phyloP scores from a whole-genome alignment of 139 green algal genomes.

The Closterium sp. region DNA sequence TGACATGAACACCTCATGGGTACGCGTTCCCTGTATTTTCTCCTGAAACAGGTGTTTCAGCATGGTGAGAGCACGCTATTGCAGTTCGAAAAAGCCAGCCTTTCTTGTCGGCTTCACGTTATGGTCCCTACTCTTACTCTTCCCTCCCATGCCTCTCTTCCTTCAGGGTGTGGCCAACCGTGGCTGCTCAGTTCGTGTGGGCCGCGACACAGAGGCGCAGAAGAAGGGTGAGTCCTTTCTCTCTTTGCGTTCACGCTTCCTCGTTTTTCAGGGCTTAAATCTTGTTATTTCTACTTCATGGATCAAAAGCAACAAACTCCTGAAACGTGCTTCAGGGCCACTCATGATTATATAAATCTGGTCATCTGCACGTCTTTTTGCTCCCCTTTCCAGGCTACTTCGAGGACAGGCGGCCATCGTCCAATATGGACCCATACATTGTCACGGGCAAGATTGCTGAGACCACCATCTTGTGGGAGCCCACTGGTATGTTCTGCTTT shows the following conservation, averaged over 20 bases:
- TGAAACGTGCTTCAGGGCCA: too few relatives aligned
- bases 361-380: not conserved
- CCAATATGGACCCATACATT: constrained; percentile 94
- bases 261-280: too few relatives aligned
- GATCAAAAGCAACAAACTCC: too few relatives aligned
- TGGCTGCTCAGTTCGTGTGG: constrained; percentile 89
- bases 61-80: too few relatives aligned
- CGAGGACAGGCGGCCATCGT: constrained; percentile 91
- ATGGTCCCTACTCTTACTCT: not conserved
- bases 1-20: constrained; percentile 85
- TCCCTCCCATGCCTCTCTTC: not conserved
- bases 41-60: too few relatives aligned
- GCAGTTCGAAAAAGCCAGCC: not conserved
- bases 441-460: constrained; percentile 74
- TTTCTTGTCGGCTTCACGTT: not conserved
- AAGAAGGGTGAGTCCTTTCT: constrained; percentile 19
- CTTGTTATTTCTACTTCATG: too few relatives aligned
- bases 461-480: constrained; percentile 64
- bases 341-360: too few relatives aligned
- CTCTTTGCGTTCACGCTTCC: too few relatives aligned
- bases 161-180: constrained; percentile 89
- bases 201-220: constrained; percentile 58
- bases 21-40: too few relatives aligned
- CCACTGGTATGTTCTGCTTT: not conserved
- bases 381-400: constrained; percentile 78